A percentile compares a stretch with the other conserved stretches of the same genome.
phyloP scores from a whole-genome alignment of 352 stramenopile species.

The Globisporangium parvum region DNA sequence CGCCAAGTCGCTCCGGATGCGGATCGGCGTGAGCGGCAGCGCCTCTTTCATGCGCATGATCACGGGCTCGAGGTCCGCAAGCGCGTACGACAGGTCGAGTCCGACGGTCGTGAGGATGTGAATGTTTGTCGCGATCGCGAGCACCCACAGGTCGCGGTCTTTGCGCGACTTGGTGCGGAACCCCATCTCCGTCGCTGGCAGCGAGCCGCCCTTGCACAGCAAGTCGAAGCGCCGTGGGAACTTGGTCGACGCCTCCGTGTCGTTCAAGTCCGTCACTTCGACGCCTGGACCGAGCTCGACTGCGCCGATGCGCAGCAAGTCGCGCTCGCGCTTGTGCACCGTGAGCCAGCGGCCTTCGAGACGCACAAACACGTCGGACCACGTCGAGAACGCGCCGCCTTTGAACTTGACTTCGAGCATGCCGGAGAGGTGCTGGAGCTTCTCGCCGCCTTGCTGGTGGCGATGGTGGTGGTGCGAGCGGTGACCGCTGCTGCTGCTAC shows the following conservation, averaged over 20 bases:
- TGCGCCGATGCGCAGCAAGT: constrained; percentile 46
- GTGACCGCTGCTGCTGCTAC: not conserved
- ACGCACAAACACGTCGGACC: constrained; percentile 23
- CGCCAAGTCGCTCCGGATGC: constrained; percentile 56
- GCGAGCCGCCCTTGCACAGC: constrained; percentile 56
- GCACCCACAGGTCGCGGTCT: constrained; percentile 70
- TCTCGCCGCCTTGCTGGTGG: constrained; percentile 5
- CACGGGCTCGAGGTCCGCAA: constrained; percentile 49
- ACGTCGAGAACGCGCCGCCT: constrained; percentile 21
- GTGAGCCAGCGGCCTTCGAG: constrained; percentile 28
- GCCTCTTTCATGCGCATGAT: constrained; percentile 47
- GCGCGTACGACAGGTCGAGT: constrained; percentile 39
- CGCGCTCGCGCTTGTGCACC: constrained; percentile 34
- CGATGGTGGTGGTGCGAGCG: not conserved
- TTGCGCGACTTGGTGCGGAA: constrained; percentile 77
- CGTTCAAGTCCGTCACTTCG: constrained; percentile 50
- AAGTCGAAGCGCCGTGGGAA: constrained; percentile 76
- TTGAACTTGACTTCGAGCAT: constrained; percentile 28
- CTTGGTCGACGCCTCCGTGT: constrained; percentile 57
- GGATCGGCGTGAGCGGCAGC: constrained; percentile 51
- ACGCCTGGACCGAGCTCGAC: constrained; percentile 68
- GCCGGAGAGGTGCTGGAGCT: constrained; percentile 16
- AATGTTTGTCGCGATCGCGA: constrained; percentile 59
- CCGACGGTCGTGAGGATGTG: constrained; percentile 43
- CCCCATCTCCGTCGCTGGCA: constrained; percentile 62